Evolutionary conservation across 176 grass and related monocot genomes (phyloP).

Genomic region (Canna indica): DNA sequence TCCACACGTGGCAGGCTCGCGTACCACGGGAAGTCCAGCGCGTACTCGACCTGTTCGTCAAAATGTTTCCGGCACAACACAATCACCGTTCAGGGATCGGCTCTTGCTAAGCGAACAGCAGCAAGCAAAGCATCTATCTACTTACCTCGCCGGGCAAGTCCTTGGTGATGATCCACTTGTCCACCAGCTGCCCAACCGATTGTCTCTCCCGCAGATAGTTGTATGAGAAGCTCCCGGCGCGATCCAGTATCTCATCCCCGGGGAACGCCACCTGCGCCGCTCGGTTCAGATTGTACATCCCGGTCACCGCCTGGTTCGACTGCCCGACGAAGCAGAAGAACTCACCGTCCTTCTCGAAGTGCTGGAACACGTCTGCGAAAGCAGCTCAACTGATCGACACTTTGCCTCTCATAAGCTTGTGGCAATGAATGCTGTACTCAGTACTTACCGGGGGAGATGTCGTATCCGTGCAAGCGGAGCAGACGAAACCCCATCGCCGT

Average conservation of each 20-base stretch:
- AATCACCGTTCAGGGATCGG: too few relatives aligned
- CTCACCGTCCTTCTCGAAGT: constrained; percentile 78
- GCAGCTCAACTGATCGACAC: neutral
- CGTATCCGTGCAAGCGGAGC: constrained; percentile 64
- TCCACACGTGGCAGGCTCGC: constrained; percentile 68
- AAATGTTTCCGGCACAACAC: neutral
- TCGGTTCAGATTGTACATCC: constrained; percentile 89
- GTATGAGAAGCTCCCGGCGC: constrained; percentile 34
- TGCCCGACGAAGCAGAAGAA: constrained; percentile 89
- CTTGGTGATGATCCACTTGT: constrained; percentile 71
- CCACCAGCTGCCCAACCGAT: constrained; percentile 22
- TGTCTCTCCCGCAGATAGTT: constrained; percentile 41
- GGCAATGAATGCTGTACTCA: neutral
- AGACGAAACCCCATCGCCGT: constrained; percentile 85
- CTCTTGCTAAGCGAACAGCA: too few relatives aligned
- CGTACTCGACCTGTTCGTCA: constrained; percentile 48
- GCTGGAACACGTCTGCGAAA: constrained; percentile 56
- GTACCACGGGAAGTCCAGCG: constrained; percentile 77
- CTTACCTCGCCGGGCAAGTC: constrained; percentile 60
- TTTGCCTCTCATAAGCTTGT: neutral
- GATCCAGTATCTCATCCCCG: constrained; percentile 42
- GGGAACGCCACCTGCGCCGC: constrained; percentile 44
- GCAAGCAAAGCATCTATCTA: neutral
- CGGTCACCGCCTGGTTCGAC: constrained; percentile 78
- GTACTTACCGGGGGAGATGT: constrained; percentile 54